Evolutionary conservation across 805 yeast genomes (phyloP), one percentile per base, ranked within the genome.

Genomic region (Myxozyma geophila): DNA sequence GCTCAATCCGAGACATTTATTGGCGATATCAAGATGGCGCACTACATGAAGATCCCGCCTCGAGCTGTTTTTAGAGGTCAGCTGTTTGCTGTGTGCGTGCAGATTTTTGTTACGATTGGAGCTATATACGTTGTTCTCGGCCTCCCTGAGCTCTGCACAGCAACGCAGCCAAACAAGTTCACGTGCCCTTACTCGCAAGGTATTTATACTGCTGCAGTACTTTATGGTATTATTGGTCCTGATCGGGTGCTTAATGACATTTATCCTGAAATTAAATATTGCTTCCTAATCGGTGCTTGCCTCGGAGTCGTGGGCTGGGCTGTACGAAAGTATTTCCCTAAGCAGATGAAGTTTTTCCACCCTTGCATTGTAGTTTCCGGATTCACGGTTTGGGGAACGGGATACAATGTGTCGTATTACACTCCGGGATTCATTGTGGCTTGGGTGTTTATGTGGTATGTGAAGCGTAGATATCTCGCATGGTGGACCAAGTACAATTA

Each of bases 401-500:
- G 49, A 13, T 62, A 62, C 55, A 62, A 62, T 33, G 41, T 62
- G 46, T 47, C 66, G 8, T 62, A 62, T 70, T 80, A 79, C 69
- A 73, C 80, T 52, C 73, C 80, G 6, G 81, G 79, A 74, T 79
- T 79, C 69, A 60, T 68, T 53, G 47, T 58, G 48, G 87, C 89
- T 2, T 81, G 80, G 66, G 60, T 80, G 7, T 87, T 87, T 77
- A 85, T 84, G 76, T 84, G 80, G 74, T 78, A 79, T 70, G 75
- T 87, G 58, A 85, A 83, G 65, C 79, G 83, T 54, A 78, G 79
- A 63, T 85, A 83, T 76, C 77, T 82, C 54, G 76, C 79, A 53
- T 87, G 91, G 92, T 87, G 92, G 91, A 85, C 86, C 40, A 87
- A 87, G 74, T 87, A 87, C 74, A 87, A 86, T 73, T 87, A 85